phyloP scores from a whole-genome alignment of 768 basidiomycete species.

The Lentinula raphanica region DNA sequence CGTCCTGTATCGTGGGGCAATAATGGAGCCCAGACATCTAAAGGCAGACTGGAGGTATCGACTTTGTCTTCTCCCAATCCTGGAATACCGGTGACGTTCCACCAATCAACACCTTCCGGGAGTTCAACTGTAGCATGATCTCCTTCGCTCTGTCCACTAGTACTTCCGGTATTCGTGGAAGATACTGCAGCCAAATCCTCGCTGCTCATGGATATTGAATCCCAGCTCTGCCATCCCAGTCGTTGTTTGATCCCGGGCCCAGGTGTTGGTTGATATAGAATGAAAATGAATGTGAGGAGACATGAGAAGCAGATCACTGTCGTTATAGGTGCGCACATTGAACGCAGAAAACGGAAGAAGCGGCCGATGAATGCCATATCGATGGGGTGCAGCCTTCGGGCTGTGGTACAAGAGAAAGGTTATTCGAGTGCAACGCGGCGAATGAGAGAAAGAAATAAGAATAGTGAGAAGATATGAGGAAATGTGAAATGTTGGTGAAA shows the following conservation, averaged over 20 bases:
- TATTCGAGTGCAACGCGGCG: neutral
- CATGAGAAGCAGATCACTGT: constrained; percentile 63
- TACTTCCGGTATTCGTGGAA: neutral
- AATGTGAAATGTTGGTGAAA: neutral
- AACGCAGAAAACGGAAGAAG: constrained; percentile 46
- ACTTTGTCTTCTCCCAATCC: constrained; percentile 22
- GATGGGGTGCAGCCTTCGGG: neutral
- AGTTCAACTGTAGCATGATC: constrained; percentile 14
- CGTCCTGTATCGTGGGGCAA: constrained; percentile 72
- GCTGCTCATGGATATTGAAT: constrained; percentile 39
- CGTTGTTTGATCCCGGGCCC: constrained; percentile 68
- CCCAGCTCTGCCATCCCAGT: constrained; percentile 91
- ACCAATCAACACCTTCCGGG: constrained; percentile 55
- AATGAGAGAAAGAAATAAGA: neutral
- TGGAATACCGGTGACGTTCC: constrained; percentile 47
- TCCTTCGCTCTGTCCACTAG: neutral
- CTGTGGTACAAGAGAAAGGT: neutral
- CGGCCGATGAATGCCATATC: neutral
- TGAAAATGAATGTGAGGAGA: constrained; percentile 70
- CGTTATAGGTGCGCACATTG: constrained; percentile 53
- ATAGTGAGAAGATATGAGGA: neutral
- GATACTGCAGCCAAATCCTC: neutral
- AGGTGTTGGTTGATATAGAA: constrained; percentile 73
- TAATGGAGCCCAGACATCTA: constrained; percentile 77
- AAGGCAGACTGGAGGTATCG: constrained; percentile 66